A percentile compares a stretch with the other conserved stretches of the same genome.
phyloP scores from a whole-genome alignment of 176 grass and related monocot species.

The Paspalum vaginatum region DNA sequence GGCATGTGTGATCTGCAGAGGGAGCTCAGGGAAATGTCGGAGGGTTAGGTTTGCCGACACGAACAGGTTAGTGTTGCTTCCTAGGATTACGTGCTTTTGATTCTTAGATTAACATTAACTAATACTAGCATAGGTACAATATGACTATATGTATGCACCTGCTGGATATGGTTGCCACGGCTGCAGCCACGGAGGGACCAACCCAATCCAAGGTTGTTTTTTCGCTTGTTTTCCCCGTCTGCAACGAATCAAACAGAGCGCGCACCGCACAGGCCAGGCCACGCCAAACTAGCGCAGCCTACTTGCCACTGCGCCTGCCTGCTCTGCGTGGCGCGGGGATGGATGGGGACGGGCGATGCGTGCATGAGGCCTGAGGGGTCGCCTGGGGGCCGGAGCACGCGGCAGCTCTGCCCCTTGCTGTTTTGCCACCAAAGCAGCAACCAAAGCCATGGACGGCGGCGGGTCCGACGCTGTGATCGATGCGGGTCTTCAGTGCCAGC shows the following conservation, averaged over 20 bases:
- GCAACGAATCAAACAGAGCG: slow-evolving; percentile 17
- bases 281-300: not conserved
- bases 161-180: slow-evolving; percentile 33
- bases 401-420: slow-evolving; percentile 14
- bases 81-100: slow-evolving; percentile 15
- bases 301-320: not conserved
- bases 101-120: slow-evolving; percentile 2
- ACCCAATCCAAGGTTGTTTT: slow-evolving; percentile 7
- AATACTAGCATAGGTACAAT: not conserved
- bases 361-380: too few species aligned
- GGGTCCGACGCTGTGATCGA: not conserved
- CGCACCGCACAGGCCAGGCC: not conserved
- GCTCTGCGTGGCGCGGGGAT: slow-evolving; percentile 30
- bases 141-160: not conserved
- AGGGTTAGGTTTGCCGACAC: slow-evolving; percentile 47
- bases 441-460: not conserved
- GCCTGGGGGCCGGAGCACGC: slow-evolving; percentile 29
- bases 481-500: not conserved
- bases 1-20: not conserved
- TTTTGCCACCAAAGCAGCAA: slow-evolving; percentile 40
- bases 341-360: not conserved
- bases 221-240: not conserved
- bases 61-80: not conserved
- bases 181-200: slow-evolving; percentile 23
- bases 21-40: slow-evolving; percentile 14